phyloP scores from a whole-genome alignment of 208 protist genomes.

The Acanthamoeba royreba region DNA sequence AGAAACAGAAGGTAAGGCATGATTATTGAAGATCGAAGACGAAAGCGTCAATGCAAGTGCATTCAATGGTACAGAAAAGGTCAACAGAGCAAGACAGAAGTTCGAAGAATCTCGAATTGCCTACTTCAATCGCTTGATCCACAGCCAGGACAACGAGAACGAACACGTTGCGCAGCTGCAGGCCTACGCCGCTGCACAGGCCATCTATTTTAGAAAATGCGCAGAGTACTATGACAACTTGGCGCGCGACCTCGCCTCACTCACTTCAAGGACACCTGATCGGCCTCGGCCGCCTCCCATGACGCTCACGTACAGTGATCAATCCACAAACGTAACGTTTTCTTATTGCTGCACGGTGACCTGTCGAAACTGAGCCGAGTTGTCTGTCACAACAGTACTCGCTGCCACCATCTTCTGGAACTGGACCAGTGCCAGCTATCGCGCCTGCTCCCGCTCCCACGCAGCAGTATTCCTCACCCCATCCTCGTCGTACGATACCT shows the following conservation, averaged over 20 bases:
- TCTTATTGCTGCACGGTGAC: background rate
- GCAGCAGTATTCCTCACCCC: background rate
- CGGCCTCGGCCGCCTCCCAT: background rate
- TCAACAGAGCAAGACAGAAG: background rate
- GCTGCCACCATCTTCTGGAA: background rate
- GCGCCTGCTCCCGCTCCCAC: background rate
- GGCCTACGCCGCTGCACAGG: constrained; percentile 1
- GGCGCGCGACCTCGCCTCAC: background rate
- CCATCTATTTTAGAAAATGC: background rate
- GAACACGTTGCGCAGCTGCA: background rate
- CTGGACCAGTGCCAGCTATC: background rate
- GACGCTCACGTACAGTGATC: constrained; percentile 22
- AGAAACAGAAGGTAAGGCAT: background rate
- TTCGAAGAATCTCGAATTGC: background rate
- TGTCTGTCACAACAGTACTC: too few species aligned
- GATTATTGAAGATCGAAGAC: too few species aligned
- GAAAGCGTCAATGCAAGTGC: too few species aligned
- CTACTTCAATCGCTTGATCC: background rate
- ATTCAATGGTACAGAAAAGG: background rate
- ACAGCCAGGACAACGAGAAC: constrained; percentile 13
- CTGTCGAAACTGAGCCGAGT: too few species aligned
- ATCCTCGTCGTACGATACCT: background rate
- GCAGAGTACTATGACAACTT: background rate
- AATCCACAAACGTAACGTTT: background rate
- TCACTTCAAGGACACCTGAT: background rate